Evolutionary conservation across 805 yeast genomes (phyloP).

Genomic region (Hanseniaspora meyeri): DNA sequence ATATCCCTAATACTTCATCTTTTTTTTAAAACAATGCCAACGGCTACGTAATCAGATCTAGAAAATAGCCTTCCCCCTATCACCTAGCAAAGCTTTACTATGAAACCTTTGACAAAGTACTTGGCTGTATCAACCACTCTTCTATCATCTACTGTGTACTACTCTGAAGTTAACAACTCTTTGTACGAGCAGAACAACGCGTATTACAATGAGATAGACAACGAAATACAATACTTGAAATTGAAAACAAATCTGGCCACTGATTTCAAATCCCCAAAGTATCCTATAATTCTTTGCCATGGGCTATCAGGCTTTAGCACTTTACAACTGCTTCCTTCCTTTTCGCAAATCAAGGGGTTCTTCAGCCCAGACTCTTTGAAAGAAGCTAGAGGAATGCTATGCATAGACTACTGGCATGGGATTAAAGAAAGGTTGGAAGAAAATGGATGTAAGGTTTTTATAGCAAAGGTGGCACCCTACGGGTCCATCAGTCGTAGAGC

Average conservation of each 20-base stretch:
- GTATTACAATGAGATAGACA: background rate
- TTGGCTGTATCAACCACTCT: background rate
- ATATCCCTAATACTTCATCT: background rate
- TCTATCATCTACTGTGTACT: background rate
- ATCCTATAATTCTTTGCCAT: constrained; percentile 73
- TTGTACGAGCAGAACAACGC: background rate
- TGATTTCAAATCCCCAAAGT: constrained; percentile 45
- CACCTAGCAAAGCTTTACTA: background rate
- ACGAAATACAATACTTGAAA: background rate
- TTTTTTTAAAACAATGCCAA: background rate
- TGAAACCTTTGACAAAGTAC: background rate
- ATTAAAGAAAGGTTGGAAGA: constrained; percentile 46
- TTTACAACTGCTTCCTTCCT: constrained; percentile 34
- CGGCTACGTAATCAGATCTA: too few species aligned
- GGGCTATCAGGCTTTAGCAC: constrained; percentile 76
- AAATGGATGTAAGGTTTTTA: constrained; percentile 56
- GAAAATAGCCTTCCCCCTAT: too few species aligned
- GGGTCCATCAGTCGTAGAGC: constrained; percentile 67
- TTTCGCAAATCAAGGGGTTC: constrained; percentile 24
- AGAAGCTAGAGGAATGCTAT: constrained; percentile 21
- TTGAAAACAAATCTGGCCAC: constrained; percentile 16
- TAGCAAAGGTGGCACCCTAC: constrained; percentile 72
- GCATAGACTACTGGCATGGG: constrained; percentile 71
- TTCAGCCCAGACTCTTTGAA: constrained; percentile 21
- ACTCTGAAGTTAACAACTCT: background rate